Conservation (phyloP, 495 filamentous ascomycete species). For the Xylaria flabelliformis region DNA sequence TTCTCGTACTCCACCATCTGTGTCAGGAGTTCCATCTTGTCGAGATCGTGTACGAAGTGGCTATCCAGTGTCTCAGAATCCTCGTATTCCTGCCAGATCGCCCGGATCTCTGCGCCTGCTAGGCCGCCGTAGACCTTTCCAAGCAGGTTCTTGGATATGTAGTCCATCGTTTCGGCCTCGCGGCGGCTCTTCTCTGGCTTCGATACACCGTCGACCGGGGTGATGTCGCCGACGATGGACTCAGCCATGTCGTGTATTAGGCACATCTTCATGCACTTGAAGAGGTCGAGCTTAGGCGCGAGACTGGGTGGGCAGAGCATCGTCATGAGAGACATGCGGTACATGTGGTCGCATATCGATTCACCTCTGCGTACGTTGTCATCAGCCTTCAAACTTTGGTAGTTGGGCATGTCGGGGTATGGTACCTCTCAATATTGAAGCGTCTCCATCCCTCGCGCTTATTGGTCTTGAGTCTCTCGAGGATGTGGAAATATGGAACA, state of each 20-base stretch:
- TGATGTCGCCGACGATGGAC: constrained; percentile 92
- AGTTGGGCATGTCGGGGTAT: constrained; percentile 26
- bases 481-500: constrained; percentile 88
- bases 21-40: constrained; percentile 91
- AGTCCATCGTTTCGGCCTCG: constrained; percentile 89
- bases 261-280: constrained; percentile 89
- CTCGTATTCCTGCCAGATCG: constrained; percentile 93
- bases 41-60: constrained; percentile 92
- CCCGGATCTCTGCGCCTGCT: constrained; percentile 70
- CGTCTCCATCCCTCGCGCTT: constrained; percentile 95
- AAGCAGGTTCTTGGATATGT: constrained; percentile 73
- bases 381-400: not conserved
- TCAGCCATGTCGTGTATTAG: constrained; percentile 98
- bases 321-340: constrained; percentile 96
- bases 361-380: constrained; percentile 57
- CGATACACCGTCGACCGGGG: constrained; percentile 76
- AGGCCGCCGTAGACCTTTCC: constrained; percentile 73
- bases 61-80: constrained; percentile 80
- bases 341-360: constrained; percentile 98
- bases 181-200: constrained; percentile 84
- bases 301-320: constrained; percentile 88
- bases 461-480: constrained; percentile 91
- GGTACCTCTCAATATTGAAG: constrained; percentile 71
- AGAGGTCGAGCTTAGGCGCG: constrained; percentile 70
- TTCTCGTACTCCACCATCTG: constrained; percentile 99